Percentiles rank a stretch among this genome's conserved stretches.
These are phyloP conservation scores for Fomes fomentarius DNA, from an alignment of 1,284 basidiomycete genomes.

Conservation along the genomic window DNA sequence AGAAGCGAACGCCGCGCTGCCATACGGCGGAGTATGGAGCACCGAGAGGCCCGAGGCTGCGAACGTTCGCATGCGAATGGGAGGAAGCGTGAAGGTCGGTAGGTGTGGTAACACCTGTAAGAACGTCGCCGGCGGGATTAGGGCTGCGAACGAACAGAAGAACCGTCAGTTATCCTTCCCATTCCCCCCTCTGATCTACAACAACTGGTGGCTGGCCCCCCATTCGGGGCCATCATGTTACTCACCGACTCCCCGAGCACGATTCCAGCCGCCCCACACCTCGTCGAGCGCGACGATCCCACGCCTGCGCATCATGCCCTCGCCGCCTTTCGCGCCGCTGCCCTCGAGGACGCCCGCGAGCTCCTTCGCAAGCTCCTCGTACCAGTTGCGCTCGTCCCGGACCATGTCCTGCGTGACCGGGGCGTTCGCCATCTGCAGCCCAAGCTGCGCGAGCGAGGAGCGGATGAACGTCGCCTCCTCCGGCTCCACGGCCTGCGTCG, in stretches of 20 bases:
- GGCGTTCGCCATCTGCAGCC: constrained; percentile 73
- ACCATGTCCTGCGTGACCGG: constrained; percentile 94
- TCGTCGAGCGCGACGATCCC: constrained; percentile 92
- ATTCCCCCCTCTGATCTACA: too few relatives aligned
- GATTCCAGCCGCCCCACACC: constrained; percentile 97
- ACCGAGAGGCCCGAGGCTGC: constrained; percentile 73
- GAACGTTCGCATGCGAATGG: constrained; percentile 72
- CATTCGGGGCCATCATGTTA: not conserved
- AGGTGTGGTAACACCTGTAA: constrained; percentile 75
- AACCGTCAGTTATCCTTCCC: not conserved
- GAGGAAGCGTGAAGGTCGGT: constrained; percentile 66
- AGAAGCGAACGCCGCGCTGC: constrained; percentile 64
- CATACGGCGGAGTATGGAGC: constrained; percentile 82
- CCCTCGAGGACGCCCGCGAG: constrained; percentile 77
- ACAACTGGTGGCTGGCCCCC: too few relatives aligned
- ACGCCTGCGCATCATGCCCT: constrained; percentile 67
- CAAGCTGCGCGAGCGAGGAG: constrained; percentile 87
- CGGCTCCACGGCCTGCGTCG: constrained; percentile 48
- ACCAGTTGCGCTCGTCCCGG: constrained; percentile 80
- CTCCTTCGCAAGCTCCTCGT: constrained; percentile 84
- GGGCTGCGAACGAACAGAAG: constrained; percentile 50
- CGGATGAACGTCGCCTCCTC: constrained; percentile 88
- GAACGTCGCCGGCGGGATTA: constrained; percentile 88
- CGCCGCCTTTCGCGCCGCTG: constrained; percentile 32
- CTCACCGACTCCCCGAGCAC: constrained; percentile 91